Percentiles rank a stretch among this genome's conserved stretches.
phyloP scores from a whole-genome alignment of 129 eudicot species.

The Centella asiatica region DNA sequence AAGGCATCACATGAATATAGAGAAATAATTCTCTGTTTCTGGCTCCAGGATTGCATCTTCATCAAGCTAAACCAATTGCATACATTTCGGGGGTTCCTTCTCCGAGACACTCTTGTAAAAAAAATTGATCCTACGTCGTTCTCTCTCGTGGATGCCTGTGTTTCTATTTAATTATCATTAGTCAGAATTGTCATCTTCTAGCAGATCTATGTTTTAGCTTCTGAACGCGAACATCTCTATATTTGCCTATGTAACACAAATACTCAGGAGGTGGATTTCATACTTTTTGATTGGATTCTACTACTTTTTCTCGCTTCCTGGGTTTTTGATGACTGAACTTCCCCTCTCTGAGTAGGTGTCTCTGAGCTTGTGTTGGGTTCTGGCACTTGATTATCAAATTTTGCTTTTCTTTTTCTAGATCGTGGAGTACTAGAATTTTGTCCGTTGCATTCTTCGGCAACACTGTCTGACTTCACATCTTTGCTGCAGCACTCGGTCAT shows the following conservation, averaged over 20 bases:
- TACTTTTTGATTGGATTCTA: conserved; percentile 34
- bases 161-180: too few species aligned
- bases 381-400: conserved; percentile 13
- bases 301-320: conserved; percentile 29
- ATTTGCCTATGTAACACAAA: not conserved
- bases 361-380: conserved; percentile 12
- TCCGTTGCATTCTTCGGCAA: conserved; percentile 10
- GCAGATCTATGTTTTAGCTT: not conserved
- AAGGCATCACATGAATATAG: too few species aligned
- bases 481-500: not conserved
- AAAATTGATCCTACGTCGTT: not conserved
- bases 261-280: conserved; percentile 8
- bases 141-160: not conserved
- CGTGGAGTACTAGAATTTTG: conserved; percentile 14
- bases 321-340: conserved; percentile 16
- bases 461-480: not conserved
- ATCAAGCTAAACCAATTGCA: too few species aligned
- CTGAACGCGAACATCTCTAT: not conserved
- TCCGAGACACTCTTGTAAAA: too few species aligned
- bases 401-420: conserved; percentile 25
- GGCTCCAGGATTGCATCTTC: not conserved
- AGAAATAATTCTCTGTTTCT: not conserved
- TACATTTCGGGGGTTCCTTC: too few species aligned
- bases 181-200: too few species aligned
- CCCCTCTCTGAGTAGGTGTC: not conserved